phyloP scores from a whole-genome alignment of 192 early-diverging fungal genomes.

The Phycomyces nitens region DNA sequence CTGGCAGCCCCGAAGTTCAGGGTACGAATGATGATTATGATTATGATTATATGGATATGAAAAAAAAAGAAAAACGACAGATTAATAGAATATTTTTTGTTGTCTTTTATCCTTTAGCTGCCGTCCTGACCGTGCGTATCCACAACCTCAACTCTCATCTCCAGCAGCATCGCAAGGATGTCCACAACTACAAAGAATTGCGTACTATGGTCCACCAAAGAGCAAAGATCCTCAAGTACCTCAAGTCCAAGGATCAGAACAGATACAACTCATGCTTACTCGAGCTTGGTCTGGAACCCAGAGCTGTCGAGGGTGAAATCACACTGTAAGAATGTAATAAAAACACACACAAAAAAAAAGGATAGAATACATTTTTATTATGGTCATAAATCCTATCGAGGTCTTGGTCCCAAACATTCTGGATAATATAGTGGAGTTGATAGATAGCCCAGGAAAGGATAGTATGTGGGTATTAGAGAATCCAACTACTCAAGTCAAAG shows the following conservation, averaged over 20 bases:
- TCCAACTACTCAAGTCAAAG: no score
- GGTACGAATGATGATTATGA: slow-evolving; percentile 49
- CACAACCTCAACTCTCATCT: slow-evolving; percentile 83
- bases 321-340: slow-evolving; percentile 39
- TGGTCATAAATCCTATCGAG: not conserved
- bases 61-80: not conserved
- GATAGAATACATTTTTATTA: not conserved
- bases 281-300: slow-evolving; percentile 65
- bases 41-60: no score
- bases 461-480: no score
- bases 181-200: slow-evolving; percentile 81
- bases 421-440: no score
- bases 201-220: slow-evolving; percentile 79
- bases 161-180: slow-evolving; percentile 79
- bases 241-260: slow-evolving; percentile 65
- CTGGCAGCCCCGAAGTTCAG: slow-evolving; percentile 93
- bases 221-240: slow-evolving; percentile 82
- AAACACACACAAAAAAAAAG: not conserved
- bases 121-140: slow-evolving; percentile 86
- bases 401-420: no score
- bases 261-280: slow-evolving; percentile 70
- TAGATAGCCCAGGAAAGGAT: no score
- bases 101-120: slow-evolving; percentile 55
- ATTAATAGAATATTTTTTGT: not conserved
- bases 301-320: slow-evolving; percentile 62